Conservation (phyloP, 129 eudicot genomes). For the Flaveria linearis region DNA sequence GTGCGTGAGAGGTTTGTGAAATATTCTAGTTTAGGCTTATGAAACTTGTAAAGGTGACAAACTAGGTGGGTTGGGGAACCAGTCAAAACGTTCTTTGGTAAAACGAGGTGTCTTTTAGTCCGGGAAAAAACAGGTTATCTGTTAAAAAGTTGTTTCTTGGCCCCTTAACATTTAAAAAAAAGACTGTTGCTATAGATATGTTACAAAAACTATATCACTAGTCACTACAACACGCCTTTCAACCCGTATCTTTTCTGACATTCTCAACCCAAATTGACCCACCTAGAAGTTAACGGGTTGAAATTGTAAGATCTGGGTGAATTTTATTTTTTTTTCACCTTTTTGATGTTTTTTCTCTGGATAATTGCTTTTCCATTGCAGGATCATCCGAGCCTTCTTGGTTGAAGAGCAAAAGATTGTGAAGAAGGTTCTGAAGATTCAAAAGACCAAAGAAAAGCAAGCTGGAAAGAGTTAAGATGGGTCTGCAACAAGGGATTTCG, state of each 20-base stretch:
- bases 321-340: not conserved
- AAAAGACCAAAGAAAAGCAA: constrained; percentile 67
- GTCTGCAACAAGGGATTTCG: not conserved
- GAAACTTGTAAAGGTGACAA: not conserved
- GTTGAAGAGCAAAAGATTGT: constrained; percentile 82
- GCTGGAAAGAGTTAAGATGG: constrained; percentile 49
- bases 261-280: not conserved
- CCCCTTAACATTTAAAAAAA: too few relatives aligned
- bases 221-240: not conserved
- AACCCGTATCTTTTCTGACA: not conserved
- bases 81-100: not conserved
- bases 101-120: not conserved
- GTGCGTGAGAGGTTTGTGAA: constrained; percentile 63
- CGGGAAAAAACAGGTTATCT: too few relatives aligned
- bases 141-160: too few relatives aligned
- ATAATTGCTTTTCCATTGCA: constrained; percentile 19
- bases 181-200: not conserved
- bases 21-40: not conserved
- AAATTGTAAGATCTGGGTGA: not conserved
- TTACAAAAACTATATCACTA: not conserved
- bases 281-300: not conserved
- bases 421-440: constrained; percentile 77
- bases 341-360: not conserved
- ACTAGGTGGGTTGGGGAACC: not conserved
- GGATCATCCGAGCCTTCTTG: constrained; percentile 76